Base-by-base conservation (phyloP, 78 protist genomes). In the Andalucia godoyi region DNA sequence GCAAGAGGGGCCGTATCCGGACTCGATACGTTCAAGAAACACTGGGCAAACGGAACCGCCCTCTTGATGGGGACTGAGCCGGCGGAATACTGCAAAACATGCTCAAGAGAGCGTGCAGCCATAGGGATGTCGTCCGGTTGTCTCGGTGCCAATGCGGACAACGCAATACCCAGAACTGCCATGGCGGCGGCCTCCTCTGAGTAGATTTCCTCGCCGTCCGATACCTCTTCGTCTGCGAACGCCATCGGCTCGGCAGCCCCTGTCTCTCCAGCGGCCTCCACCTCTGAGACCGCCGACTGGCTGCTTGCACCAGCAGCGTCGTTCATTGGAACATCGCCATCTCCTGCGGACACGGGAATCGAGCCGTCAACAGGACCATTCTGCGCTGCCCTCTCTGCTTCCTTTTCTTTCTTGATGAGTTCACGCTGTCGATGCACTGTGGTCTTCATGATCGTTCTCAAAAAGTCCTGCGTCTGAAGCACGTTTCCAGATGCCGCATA, bases 401-500 rank as follows among this genome's bases (percentile, higher is more conserved):
- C 66, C 45, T 72, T 55, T 12, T 55, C 74, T 57, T 71, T 65
- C 62, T 73, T 7, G 18, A 23, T 15, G 38, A 9, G 55, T 6
- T 13, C 47, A 30, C 69, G 7, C 10, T 50, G 38, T 6, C 7
- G 34, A 23, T 18, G 55, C 12, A 4, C 81, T 0, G 57, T 4
- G 57, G 85, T 93, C 53, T 88, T 94, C 0, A 77, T 65, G 66
- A 86, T 70, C 47, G 72, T 50, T 32, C 70, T 81, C 4, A 92
- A 58, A 70, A 90, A 39, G 54, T 77, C 63, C 81, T 91, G 95
- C 21, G 89, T 79, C 76, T 89, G 79, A 46, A 96, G 78, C 36
- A 96, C 98, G 66, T 96, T 91, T 23, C 98, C 98, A 2, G 96
- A 80, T 39, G 97, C 97, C 17, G 95, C 94, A 36, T 89, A 96